These are phyloP conservation scores for Melanopsichium pennsylvanicum DNA, from an alignment of 1,284 basidiomycete genomes.

Conservation along the genomic window DNA sequence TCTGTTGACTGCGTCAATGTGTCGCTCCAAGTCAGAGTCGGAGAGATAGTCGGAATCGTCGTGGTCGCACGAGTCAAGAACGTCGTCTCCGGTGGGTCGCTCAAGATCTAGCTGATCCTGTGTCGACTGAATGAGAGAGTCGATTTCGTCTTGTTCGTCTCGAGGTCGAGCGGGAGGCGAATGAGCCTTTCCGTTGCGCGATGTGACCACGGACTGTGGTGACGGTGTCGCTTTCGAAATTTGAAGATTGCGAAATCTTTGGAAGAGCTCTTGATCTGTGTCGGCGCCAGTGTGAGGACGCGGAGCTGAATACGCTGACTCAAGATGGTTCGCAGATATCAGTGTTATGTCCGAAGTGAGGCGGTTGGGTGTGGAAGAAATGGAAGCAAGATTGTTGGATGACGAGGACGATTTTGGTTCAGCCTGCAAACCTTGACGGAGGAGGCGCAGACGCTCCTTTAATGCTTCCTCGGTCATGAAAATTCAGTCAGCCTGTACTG, in stretches of 20 bases:
- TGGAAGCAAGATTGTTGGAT: not conserved
- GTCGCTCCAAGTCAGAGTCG: conserved; percentile 14
- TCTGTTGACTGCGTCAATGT: conserved; percentile 18
- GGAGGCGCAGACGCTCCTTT: conserved; percentile 28
- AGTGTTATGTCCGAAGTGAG: too few species aligned
- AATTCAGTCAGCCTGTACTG: not conserved
- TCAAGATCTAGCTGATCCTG: conserved; percentile 30
- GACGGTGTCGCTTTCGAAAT: not conserved
- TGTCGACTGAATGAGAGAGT: conserved; percentile 30
- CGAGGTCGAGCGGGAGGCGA: not conserved
- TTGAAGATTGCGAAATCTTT: conserved; percentile 27
- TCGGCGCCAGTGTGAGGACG: not conserved
- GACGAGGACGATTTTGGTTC: not conserved
- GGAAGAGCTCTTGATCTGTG: conserved; percentile 16
- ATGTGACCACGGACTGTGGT: not conserved
- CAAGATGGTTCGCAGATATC: not conserved
- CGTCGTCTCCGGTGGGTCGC: not conserved
- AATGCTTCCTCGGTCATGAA: conserved; percentile 31
- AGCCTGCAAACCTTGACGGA: conserved; percentile 22
- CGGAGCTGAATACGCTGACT: not conserved
- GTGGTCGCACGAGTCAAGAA: conserved; percentile 3
- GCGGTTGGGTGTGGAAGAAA: too few species aligned
- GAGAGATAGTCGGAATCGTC: conserved; percentile 20
- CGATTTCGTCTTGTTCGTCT: conserved; percentile 40
- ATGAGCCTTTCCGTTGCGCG: not conserved